Evolutionary conservation across 805 yeast species (phyloP).

Genomic region (Starmerella asiatica): DNA sequence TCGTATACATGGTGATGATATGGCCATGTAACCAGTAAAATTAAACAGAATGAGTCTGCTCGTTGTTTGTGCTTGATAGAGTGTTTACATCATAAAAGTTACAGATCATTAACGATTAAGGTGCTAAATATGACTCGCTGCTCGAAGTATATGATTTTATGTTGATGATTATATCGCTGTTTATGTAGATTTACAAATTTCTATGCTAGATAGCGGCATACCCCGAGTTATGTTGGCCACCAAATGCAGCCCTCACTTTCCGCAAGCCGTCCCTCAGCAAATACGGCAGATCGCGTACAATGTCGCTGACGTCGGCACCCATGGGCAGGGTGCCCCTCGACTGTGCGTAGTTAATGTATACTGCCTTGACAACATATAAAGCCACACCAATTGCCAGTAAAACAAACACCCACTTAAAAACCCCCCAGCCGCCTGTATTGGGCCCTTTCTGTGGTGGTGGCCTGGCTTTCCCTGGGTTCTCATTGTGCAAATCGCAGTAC

Average conservation of each 20-base stretch:
- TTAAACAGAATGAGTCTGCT: too few species aligned
- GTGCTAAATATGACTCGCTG: too few species aligned
- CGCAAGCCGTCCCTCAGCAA: slow-evolving; percentile 60
- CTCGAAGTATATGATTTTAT: too few species aligned
- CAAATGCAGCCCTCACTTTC: slow-evolving; percentile 58
- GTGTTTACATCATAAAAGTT: too few species aligned
- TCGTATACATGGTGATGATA: neutral
- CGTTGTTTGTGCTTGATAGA: too few species aligned
- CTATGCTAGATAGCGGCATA: slow-evolving; percentile 86
- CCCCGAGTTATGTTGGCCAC: slow-evolving; percentile 64
- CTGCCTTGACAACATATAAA: slow-evolving; percentile 57
- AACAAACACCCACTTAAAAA: slow-evolving; percentile 72
- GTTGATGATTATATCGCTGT: too few species aligned
- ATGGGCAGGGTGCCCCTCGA: slow-evolving; percentile 56
- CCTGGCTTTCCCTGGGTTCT: neutral
- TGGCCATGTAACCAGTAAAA: too few species aligned
- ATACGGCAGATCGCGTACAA: slow-evolving; percentile 53
- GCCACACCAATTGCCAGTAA: slow-evolving; percentile 58
- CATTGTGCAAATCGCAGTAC: neutral
- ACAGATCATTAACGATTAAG: too few species aligned
- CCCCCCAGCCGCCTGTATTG: slow-evolving; percentile 48
- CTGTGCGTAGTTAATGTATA: slow-evolving; percentile 62
- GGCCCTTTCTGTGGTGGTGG: slow-evolving; percentile 9
- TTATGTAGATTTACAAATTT: too few species aligned
- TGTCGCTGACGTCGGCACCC: slow-evolving; percentile 28